Evolutionary conservation across 139 green algal genomes (phyloP).

Genomic region (Chlorella sp.): DNA sequence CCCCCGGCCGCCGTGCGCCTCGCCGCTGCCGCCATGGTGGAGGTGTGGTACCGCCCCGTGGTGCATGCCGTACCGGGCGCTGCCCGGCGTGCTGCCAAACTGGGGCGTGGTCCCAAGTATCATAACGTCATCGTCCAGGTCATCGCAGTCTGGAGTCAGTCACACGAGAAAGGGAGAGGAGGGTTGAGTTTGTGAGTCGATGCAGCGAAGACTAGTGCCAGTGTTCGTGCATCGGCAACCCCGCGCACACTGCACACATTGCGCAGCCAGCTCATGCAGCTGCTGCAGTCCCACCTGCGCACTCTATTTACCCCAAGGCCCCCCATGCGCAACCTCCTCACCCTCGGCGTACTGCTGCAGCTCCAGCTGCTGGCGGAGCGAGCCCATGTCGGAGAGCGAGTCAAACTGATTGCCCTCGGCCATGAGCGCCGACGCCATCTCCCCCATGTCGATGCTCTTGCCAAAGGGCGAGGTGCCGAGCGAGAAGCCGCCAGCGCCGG

Average conservation of each 20-base stretch:
- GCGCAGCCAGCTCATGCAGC: background rate
- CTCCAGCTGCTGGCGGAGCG: slow-evolving; percentile 60
- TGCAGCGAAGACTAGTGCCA: background rate
- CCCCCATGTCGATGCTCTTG: slow-evolving; percentile 79
- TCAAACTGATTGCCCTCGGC: slow-evolving; percentile 40
- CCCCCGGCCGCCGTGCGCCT: no score
- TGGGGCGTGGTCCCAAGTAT: slow-evolving; percentile 72
- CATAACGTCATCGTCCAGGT: slow-evolving; percentile 75
- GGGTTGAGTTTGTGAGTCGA: background rate
- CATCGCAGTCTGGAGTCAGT: slow-evolving; percentile 45
- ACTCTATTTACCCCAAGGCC: background rate
- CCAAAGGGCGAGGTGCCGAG: slow-evolving; percentile 63
- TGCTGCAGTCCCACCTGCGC: background rate
- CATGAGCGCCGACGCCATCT: slow-evolving; percentile 74
- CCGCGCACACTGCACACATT: background rate
- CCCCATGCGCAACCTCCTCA: slow-evolving; percentile 2
- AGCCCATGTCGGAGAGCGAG: slow-evolving; percentile 55
- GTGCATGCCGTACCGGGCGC: no score
- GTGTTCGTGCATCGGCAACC: background rate
- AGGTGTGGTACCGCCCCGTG: no score
- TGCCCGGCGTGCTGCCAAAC: slow-evolving; percentile 38
- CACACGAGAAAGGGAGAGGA: background rate
- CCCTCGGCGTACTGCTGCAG: slow-evolving; percentile 37
- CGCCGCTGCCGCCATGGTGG: no score
- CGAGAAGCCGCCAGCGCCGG: background rate